phyloP scores from a whole-genome alignment of 139 green algal species.

The Auxenochlorella pyrenoidosa region DNA sequence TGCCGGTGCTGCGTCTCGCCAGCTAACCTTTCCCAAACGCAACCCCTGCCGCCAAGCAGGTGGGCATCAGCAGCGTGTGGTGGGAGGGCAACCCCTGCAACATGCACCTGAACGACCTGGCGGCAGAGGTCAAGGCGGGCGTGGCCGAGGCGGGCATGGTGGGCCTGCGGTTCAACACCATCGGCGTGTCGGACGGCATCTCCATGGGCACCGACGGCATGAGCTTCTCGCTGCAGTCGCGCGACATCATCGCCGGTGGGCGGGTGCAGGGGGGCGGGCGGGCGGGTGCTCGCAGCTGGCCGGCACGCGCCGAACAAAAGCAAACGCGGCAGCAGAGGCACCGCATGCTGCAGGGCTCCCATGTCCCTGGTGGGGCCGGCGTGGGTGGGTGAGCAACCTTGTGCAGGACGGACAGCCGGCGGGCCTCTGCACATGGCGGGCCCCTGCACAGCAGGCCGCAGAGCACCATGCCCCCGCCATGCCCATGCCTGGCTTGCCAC shows the following conservation, averaged over 20 bases:
- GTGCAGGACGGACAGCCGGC: too few species aligned
- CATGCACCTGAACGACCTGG: slow-evolving; percentile 98
- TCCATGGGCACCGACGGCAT: slow-evolving; percentile 99
- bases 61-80: slow-evolving; percentile 96
- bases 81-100: slow-evolving; percentile 99
- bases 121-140: slow-evolving; percentile 92
- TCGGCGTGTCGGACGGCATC: slow-evolving; percentile 96
- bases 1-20: neutral
- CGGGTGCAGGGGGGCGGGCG: neutral
- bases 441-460: too few species aligned
- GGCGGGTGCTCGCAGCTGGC: too few species aligned
- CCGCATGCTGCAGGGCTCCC: too few species aligned
- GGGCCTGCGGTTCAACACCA: slow-evolving; percentile 94
- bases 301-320: too few species aligned
- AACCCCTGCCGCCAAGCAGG: slow-evolving; percentile 46
- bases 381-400: too few species aligned
- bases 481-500: too few species aligned
- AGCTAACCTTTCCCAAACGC: too few species aligned
- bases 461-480: too few species aligned
- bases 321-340: too few species aligned
- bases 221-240: slow-evolving; percentile 89
- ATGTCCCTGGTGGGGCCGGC: too few species aligned
- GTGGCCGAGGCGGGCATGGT: slow-evolving; percentile 89
- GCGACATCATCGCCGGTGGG: slow-evolving; percentile 88
- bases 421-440: too few species aligned